Evolutionary conservation across 345 rosid genomes (phyloP).

Genomic region (Sonneratia caseolaris): DNA sequence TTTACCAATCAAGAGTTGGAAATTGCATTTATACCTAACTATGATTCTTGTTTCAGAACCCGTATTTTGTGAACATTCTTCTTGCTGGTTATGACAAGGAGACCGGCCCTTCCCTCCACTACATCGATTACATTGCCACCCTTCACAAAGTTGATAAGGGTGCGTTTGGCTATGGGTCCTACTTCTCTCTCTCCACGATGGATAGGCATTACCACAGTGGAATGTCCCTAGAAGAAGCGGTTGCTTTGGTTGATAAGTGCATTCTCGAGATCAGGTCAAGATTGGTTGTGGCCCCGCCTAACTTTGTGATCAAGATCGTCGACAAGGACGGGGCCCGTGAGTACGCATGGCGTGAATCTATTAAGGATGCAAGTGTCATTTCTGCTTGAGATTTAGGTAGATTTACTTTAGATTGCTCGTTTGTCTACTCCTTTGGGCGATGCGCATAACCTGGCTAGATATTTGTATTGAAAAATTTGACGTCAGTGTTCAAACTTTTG

Average conservation of each 20-base stretch:
- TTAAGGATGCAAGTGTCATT: slow-evolving; percentile 35
- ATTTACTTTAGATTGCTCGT: too few relatives aligned
- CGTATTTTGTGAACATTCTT: slow-evolving; percentile 80
- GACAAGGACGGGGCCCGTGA: slow-evolving; percentile 89
- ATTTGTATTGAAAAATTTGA: too few relatives aligned
- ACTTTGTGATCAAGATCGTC: slow-evolving; percentile 90
- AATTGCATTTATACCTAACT: not conserved
- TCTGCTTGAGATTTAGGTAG: slow-evolving; percentile 12
- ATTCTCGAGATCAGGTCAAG: slow-evolving; percentile 82
- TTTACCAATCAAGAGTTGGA: not conserved
- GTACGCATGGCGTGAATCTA: slow-evolving; percentile 75
- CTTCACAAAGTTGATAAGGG: slow-evolving; percentile 96
- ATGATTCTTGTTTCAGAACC: slow-evolving; percentile 41
- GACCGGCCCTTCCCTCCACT: slow-evolving; percentile 85
- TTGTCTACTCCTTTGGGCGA: too few relatives aligned
- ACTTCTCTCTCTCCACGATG: slow-evolving; percentile 83
- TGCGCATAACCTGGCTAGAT: too few relatives aligned
- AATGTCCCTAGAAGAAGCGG: slow-evolving; percentile 82
- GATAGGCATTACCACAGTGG: slow-evolving; percentile 88
- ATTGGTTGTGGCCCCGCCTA: slow-evolving; percentile 88
- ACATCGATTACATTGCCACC: slow-evolving; percentile 89
- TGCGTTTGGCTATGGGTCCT: slow-evolving; percentile 95
- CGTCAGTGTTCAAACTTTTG: too few relatives aligned
- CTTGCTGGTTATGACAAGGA: slow-evolving; percentile 94
- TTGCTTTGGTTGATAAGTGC: slow-evolving; percentile 77